Percentiles rank a stretch among this genome's conserved stretches.
Evolutionary conservation across 345 rosid genomes (phyloP).

Genomic region (Citrus cavaleriei): DNA sequence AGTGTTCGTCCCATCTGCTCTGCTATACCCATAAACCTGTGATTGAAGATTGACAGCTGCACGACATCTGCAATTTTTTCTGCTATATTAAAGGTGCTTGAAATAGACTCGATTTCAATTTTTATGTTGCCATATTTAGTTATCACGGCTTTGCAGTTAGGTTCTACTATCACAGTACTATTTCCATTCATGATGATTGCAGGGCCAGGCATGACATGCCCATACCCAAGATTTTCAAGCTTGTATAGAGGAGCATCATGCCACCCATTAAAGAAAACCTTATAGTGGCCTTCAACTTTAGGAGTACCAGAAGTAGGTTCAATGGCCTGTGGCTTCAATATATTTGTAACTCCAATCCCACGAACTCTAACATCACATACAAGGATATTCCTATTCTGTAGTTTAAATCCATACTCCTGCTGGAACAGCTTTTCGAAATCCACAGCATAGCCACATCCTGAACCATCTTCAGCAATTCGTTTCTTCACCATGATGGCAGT

Average conservation of each 20-base stretch:
- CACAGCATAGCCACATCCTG: constrained; percentile 51
- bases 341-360: constrained; percentile 82
- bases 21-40: constrained; percentile 98
- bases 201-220: constrained; percentile 70
- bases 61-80: constrained; percentile 93
- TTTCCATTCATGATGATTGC: constrained; percentile 96
- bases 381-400: constrained; percentile 68
- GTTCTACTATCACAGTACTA: constrained; percentile 92
- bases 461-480: constrained; percentile 38
- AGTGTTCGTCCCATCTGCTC: constrained; percentile 98
- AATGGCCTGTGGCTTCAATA: constrained; percentile 66
- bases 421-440: constrained; percentile 80
- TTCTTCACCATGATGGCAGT: constrained; percentile 94
- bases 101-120: constrained; percentile 54
- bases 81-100: constrained; percentile 37
- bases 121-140: constrained; percentile 90
- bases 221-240: constrained; percentile 75
- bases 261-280: constrained; percentile 77
- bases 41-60: constrained; percentile 89
- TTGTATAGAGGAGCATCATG: constrained; percentile 65
- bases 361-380: constrained; percentile 91
- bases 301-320: constrained; percentile 49
- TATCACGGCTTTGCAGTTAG: constrained; percentile 69
- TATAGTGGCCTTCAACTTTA: constrained; percentile 55
- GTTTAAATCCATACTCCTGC: constrained; percentile 92